These are phyloP conservation scores for Boechera retrofracta DNA, from an alignment of 345 rosid genomes.

Conservation along the genomic window DNA sequence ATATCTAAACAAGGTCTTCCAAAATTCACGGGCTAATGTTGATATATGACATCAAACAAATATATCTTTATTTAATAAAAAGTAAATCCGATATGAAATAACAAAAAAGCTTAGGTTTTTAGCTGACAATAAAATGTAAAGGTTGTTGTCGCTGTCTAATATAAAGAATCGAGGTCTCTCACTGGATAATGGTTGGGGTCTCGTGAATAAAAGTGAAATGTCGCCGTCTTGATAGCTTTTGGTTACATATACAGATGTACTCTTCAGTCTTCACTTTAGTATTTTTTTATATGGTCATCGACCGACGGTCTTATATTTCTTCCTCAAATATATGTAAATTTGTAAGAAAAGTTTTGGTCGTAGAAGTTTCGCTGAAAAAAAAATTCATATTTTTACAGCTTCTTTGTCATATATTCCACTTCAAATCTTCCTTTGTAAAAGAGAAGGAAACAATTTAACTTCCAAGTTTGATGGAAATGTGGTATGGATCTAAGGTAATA, in stretches of 20 bases:
- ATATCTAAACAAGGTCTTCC: background rate
- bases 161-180: conserved; percentile 35
- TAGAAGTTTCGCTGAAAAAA: conserved; percentile 2
- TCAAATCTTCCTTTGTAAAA: background rate
- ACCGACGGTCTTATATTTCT: conserved; percentile 30
- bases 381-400: background rate
- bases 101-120: background rate
- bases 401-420: conserved; percentile 4
- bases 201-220: conserved; percentile 40
- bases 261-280: conserved; percentile 7
- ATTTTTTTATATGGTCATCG: conserved; percentile 27
- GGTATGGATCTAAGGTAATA: background rate
- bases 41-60: conserved; percentile 6
- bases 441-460: background rate
- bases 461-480: background rate
- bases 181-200: conserved; percentile 30
- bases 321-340: conserved; percentile 1
- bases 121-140: conserved; percentile 20
- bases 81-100: background rate
- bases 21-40: conserved; percentile 8
- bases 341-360: conserved; percentile 5
- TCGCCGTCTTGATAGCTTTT: conserved; percentile 39
- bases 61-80: background rate
- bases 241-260: background rate
- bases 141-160: conserved; percentile 36